Percentiles rank a stretch among this genome's conserved stretches.
These are phyloP conservation scores for Fusarium graminum DNA, from an alignment of 2,329 filamentous ascomycete genomes.

Conservation along the genomic window DNA sequence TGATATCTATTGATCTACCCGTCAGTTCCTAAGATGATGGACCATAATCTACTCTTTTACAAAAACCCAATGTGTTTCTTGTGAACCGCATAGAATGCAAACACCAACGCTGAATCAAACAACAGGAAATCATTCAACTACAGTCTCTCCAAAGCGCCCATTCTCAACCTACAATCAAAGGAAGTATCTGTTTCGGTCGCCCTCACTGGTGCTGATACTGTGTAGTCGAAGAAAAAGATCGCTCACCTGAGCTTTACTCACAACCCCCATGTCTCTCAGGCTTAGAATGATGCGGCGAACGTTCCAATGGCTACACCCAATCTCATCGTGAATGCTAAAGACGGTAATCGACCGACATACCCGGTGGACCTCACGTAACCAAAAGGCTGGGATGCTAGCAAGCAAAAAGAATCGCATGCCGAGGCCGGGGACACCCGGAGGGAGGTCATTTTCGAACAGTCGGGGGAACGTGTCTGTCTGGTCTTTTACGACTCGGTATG, in stretches of 20 bases:
- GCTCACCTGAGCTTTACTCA: neutral
- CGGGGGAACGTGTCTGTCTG: neutral
- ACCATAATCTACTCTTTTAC: too few species aligned
- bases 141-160: too few species aligned
- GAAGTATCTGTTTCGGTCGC: too few species aligned
- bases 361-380: neutral
- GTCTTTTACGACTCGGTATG: neutral
- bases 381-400: neutral
- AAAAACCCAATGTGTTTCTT: neutral
- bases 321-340: fast-evolving
- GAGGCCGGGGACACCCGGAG: neutral
- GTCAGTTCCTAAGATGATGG: too few species aligned
- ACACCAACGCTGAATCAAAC: too few species aligned
- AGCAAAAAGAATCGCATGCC: neutral
- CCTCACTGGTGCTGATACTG: neutral
- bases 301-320: neutral
- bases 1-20: neutral
- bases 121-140: too few species aligned
- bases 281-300: neutral
- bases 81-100: too few species aligned
- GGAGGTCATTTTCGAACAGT: neutral
- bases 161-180: too few species aligned
- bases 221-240: neutral
- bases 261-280: neutral
- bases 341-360: neutral